Percentiles rank a stretch among this genome's conserved stretches.
Evolutionary conservation across 2,329 filamentous ascomycete species (phyloP).

Genomic region (Taxawa tesnikishii): DNA sequence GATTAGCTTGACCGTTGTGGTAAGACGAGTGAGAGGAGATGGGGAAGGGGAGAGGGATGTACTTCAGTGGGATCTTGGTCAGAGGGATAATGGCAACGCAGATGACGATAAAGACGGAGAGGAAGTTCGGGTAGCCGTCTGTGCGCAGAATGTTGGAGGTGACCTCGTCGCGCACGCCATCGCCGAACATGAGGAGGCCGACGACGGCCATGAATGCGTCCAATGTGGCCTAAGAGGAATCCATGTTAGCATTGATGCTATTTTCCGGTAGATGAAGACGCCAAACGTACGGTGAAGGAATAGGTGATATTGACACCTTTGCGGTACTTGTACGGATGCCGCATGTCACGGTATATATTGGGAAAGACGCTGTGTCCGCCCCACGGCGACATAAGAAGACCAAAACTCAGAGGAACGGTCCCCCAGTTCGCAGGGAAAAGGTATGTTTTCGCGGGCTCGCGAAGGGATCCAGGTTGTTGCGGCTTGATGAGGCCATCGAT

Average conservation of each 20-base stretch:
- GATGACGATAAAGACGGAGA: constrained; percentile 70
- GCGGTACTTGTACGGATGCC: constrained; percentile 70
- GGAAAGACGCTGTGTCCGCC: constrained; percentile 68
- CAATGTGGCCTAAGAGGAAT: constrained; percentile 52
- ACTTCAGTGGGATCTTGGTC: constrained; percentile 86
- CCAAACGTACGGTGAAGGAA: constrained; percentile 60
- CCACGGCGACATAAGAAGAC: constrained; percentile 76
- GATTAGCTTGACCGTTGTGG: background rate
- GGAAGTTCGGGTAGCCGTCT: constrained; percentile 56
- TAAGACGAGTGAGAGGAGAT: background rate
- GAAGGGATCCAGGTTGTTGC: constrained; percentile 66
- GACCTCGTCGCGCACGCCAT: constrained; percentile 75
- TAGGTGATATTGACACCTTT: constrained; percentile 70
- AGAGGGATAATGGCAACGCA: constrained; percentile 89
- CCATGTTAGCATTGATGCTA: too few species aligned
- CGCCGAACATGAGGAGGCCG: constrained; percentile 90
- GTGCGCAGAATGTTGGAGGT: constrained; percentile 78
- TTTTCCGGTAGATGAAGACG: too few species aligned
- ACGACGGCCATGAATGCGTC: constrained; percentile 72
- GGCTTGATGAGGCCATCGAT: constrained; percentile 79
- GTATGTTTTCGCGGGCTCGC: constrained; percentile 66
- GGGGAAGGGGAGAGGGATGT: constrained; percentile 12
- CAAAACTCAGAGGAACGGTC: constrained; percentile 77
- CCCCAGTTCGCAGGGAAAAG: constrained; percentile 78
- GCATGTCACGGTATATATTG: constrained; percentile 69